Percentiles rank a stretch among this genome's conserved stretches.
These are phyloP conservation scores for Sinapis alba DNA, from an alignment of 441 rosid species.

Conservation along the genomic window DNA sequence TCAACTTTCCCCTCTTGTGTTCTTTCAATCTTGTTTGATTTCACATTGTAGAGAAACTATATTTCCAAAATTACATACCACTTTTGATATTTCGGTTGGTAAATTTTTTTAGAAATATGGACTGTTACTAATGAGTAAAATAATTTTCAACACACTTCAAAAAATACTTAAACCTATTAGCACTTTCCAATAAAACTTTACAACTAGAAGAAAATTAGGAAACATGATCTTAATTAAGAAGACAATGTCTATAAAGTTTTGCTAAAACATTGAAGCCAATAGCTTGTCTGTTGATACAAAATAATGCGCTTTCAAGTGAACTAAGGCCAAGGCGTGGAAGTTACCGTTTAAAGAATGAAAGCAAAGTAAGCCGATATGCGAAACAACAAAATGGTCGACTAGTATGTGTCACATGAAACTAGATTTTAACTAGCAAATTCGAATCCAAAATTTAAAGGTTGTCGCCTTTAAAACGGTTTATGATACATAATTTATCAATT, in stretches of 20 bases:
- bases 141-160: neutral
- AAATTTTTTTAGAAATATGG: neutral
- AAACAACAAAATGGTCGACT: neutral
- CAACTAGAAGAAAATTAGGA: neutral
- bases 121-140: neutral
- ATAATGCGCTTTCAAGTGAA: neutral
- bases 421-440: neutral
- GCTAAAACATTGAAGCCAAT: neutral
- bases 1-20: constrained; percentile 1
- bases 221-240: neutral
- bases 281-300: neutral
- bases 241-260: neutral
- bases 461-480: neutral
- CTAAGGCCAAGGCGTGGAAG: neutral
- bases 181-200: neutral
- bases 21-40: constrained; percentile 35
- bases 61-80: neutral
- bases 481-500: neutral
- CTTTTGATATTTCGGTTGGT: neutral
- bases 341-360: neutral
- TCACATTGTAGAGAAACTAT: constrained; percentile 24
- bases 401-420: neutral
- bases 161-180: neutral
- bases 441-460: neutral
- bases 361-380: neutral